Evolutionary conservation across 179 eudicot species (phyloP).

Genomic region (Heliamphora pulchella): DNA sequence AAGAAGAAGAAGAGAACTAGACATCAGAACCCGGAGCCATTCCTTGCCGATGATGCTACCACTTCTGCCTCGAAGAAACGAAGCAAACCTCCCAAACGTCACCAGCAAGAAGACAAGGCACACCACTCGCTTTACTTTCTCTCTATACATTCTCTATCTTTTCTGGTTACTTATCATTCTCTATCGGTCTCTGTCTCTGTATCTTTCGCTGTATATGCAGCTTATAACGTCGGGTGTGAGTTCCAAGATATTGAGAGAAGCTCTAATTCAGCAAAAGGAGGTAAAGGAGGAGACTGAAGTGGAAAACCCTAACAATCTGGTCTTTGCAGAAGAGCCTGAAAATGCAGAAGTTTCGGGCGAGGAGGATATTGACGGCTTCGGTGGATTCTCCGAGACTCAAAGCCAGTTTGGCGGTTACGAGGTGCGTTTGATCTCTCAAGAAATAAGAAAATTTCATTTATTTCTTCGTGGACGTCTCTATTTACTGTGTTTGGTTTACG

Average conservation of each 20-base stretch:
- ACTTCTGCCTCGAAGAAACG: constrained; percentile 38
- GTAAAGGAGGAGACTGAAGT: constrained; percentile 51
- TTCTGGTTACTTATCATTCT: not conserved
- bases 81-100: constrained; percentile 48
- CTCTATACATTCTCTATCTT: not conserved
- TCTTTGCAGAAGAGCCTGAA: constrained; percentile 19
- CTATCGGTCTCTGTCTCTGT: not conserved
- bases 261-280: constrained; percentile 69
- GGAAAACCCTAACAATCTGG: constrained; percentile 22
- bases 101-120: constrained; percentile 51
- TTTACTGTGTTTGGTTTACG: not conserved
- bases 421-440: constrained; percentile 25
- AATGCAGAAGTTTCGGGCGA: constrained; percentile 24
- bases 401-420: constrained; percentile 50
- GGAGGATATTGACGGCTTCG: constrained; percentile 58
- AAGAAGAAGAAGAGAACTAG: constrained; percentile 36
- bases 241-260: constrained; percentile 67
- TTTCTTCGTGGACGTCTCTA: not conserved
- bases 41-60: constrained; percentile 32
- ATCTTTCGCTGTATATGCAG: constrained; percentile 27
- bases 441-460: not conserved
- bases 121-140: not conserved
- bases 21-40: constrained; percentile 35
- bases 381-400: constrained; percentile 45
- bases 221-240: constrained; percentile 53